phyloP scores from a whole-genome alignment of 1,284 basidiomycete genomes.

The Schizophyllum commune region DNA sequence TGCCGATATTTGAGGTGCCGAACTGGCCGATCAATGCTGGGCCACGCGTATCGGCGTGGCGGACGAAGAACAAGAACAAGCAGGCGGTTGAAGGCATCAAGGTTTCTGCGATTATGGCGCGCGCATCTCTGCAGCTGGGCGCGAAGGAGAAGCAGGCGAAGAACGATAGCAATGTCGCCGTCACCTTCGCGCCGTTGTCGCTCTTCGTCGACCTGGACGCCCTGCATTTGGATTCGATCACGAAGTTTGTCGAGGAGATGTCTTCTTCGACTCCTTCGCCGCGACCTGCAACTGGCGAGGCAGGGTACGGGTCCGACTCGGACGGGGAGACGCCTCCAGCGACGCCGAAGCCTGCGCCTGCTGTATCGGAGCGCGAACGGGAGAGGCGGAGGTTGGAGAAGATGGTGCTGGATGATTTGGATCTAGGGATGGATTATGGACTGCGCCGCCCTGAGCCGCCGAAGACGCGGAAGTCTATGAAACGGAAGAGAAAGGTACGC shows the following conservation, averaged over 20 bases:
- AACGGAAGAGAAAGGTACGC: neutral
- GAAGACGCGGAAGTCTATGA: neutral
- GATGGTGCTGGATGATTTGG: slow-evolving; percentile 47
- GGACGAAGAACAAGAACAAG: slow-evolving; percentile 27
- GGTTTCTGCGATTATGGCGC: slow-evolving; percentile 6
- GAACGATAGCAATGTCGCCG: slow-evolving; percentile 18
- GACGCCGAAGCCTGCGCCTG: slow-evolving; percentile 14
- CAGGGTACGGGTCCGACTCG: slow-evolving; percentile 12
- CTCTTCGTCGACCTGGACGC: slow-evolving; percentile 65
- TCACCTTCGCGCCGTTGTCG: slow-evolving; percentile 55
- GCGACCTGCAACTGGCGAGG: neutral
- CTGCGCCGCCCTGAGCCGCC: slow-evolving; percentile 13
- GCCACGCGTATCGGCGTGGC: slow-evolving; percentile 55
- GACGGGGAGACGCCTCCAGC: slow-evolving; percentile 29
- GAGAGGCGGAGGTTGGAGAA: slow-evolving; percentile 38
- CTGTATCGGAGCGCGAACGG: slow-evolving; percentile 15
- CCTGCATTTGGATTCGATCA: slow-evolving; percentile 28
- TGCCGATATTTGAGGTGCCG: slow-evolving; percentile 48
- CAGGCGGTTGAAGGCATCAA: slow-evolving; percentile 1
- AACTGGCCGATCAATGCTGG: slow-evolving; percentile 55
- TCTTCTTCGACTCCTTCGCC: neutral
- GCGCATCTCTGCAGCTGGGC: slow-evolving; percentile 4
- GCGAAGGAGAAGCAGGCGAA: slow-evolving; percentile 1
- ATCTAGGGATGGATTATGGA: slow-evolving; percentile 40
- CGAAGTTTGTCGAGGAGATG: slow-evolving; percentile 33